A percentile compares a stretch with the other conserved stretches of the same genome.
Evolutionary conservation across 495 filamentous ascomycete genomes (phyloP).

Genomic region (Jackrogersella minutella): DNA sequence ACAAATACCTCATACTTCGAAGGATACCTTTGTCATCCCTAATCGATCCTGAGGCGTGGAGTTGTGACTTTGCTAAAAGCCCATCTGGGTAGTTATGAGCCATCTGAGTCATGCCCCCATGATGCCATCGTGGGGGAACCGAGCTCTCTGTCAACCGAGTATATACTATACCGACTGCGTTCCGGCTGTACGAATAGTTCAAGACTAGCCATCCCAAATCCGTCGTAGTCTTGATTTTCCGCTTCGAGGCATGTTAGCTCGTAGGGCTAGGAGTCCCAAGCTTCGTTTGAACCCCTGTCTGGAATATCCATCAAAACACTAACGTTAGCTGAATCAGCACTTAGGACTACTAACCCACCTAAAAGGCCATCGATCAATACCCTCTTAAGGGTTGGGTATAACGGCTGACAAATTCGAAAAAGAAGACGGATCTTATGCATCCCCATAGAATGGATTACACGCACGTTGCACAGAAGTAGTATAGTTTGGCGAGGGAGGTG

Average conservation of each 20-base stretch:
- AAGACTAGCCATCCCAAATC: constrained; percentile 19
- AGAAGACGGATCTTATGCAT: neutral
- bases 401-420: constrained; percentile 30
- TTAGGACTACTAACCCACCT: neutral
- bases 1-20: constrained; percentile 12
- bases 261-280: constrained; percentile 15
- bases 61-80: neutral
- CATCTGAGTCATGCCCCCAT: constrained; percentile 34
- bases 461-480: constrained; percentile 13
- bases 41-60: neutral
- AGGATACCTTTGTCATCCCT: neutral
- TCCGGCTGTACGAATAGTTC: neutral
- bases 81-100: neutral
- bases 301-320: constrained; percentile 17
- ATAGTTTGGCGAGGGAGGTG: constrained; percentile 7
- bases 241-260: constrained; percentile 21
- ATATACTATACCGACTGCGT: neutral
- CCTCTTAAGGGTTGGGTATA: neutral
- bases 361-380: constrained; percentile 6
- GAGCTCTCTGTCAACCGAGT: neutral
- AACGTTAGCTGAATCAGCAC: constrained; percentile 37
- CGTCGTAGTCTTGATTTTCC: constrained; percentile 9
- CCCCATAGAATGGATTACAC: constrained; percentile 6
- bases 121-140: constrained; percentile 12
- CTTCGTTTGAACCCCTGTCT: constrained; percentile 8